Base-by-base conservation (phyloP, 441 rosid genomes). In the Populus hybrid region DNA sequence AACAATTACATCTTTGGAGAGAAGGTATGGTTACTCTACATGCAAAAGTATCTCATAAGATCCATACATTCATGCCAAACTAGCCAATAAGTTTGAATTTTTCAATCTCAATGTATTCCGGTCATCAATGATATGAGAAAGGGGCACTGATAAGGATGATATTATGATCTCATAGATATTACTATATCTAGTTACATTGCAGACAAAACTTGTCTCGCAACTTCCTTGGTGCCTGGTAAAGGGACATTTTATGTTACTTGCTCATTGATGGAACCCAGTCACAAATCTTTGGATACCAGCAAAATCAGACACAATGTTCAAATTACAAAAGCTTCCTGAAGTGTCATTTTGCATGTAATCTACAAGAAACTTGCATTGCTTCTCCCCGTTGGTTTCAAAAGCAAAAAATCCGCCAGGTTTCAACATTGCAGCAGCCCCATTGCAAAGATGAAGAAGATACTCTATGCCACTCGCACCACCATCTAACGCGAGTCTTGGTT, bases 401-500 rank as follows among this genome's bases (percentile, higher is more conserved):
- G 89, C 88, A 68, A 93, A 91, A 83, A 89, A 92, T n/a, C 99
- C 97, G 24, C 97, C 92, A 2, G 89, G 81, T 87, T 86, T 87
- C 86, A 95, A 81, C 91, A 92, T 83, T 66, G 81, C 83, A 80
- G 90, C 88, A 74, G 90, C 88, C n/a, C 90, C 91, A 65, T 83
- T 76, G 77, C 86, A 84, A 53, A 95, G 88, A 82, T 87, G 93
- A 74, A 87, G 82, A 88, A 95, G 94, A 86, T 87, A 83, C 82
- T 91, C 91, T 80, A 86, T 77, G 76, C 98, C 99, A 78, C 74
- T 76, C 1, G 74, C 28, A 73, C 99, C 97, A 69, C 98, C 98
- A 81, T 93, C 97, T 73, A 95, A 86, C 14, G 97, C 98, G 75
- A 91, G 91, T 76, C 80, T 87, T 0, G 98, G 99, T 81, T 95